These are phyloP conservation scores for Cercis canadensis DNA, from an alignment of 306 rosid genomes.

Conservation along the genomic window DNA sequence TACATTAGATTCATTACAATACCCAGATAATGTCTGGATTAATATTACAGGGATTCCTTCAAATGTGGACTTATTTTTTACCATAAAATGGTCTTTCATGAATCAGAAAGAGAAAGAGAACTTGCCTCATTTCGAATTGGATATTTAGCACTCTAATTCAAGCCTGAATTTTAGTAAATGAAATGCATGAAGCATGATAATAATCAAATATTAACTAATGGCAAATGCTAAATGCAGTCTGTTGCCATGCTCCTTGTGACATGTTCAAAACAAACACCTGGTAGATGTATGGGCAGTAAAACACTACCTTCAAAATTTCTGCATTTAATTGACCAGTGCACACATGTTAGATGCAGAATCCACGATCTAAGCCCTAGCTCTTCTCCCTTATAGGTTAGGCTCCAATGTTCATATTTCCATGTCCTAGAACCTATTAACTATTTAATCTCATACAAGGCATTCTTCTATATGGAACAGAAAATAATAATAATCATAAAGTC, in stretches of 20 bases:
- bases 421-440: neutral
- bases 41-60: slow-evolving; percentile 18
- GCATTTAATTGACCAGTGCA: slow-evolving; percentile 3
- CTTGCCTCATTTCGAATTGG: neutral
- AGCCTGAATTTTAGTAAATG: neutral
- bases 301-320: neutral
- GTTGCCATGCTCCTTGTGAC: neutral
- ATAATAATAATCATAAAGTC: neutral
- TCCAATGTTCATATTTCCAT: neutral
- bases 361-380: slow-evolving; percentile 3
- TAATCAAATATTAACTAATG: neutral
- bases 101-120: neutral
- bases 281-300: slow-evolving; percentile 3
- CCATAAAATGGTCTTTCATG: neutral
- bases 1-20: slow-evolving; percentile 20
- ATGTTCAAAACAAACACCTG: neutral
- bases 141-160: neutral
- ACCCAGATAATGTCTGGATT: slow-evolving; percentile 17
- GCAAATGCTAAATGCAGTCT: neutral
- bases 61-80: neutral
- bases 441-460: neutral
- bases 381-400: neutral
- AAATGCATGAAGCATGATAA: neutral
- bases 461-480: neutral
- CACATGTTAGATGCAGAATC: neutral